These are phyloP conservation scores for Triglochin maritima DNA, from an alignment of 106 monocot species.

Conservation along the genomic window DNA sequence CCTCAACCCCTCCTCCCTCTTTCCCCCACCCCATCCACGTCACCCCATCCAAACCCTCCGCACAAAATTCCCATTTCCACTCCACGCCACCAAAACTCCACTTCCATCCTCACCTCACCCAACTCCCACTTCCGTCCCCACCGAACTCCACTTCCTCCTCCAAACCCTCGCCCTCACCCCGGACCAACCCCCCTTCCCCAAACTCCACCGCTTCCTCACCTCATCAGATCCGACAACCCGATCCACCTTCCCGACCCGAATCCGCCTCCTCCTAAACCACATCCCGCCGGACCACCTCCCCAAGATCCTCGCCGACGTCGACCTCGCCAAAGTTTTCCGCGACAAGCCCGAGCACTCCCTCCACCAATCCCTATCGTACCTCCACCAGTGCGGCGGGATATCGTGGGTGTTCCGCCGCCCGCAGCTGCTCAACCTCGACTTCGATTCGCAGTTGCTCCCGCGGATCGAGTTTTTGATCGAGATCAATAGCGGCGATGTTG, in stretches of 20 bases:
- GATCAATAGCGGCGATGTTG: constrained; percentile 42
- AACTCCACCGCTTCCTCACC: constrained; percentile 38
- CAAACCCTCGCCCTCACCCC: background rate
- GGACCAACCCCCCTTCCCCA: constrained; percentile 18
- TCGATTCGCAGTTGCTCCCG: constrained; percentile 36
- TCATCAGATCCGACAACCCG: constrained; percentile 11
- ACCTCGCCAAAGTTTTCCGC: constrained; percentile 40
- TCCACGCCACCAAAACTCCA: background rate
- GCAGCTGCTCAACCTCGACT: constrained; percentile 42
- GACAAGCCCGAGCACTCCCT: constrained; percentile 22
- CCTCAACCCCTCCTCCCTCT: too few relatives aligned
- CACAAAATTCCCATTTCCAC: background rate
- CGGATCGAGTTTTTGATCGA: constrained; percentile 31
- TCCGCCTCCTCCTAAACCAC: constrained; percentile 19
- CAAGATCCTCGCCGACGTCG: constrained; percentile 41
- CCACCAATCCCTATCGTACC: constrained; percentile 30
- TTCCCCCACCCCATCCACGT: too few relatives aligned
- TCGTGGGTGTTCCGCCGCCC: constrained; percentile 48
- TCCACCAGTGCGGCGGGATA: constrained; percentile 22
- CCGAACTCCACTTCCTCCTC: background rate
- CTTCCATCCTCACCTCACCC: background rate
- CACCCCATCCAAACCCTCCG: too few relatives aligned
- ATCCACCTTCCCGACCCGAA: constrained; percentile 8
- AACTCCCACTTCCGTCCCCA: background rate
- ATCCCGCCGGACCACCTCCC: constrained; percentile 39